Percentiles rank a stretch among this genome's conserved stretches.
These are phyloP conservation scores for Metschnikowia peoriensis DNA, from an alignment of 805 yeast species.

Conservation along the genomic window DNA sequence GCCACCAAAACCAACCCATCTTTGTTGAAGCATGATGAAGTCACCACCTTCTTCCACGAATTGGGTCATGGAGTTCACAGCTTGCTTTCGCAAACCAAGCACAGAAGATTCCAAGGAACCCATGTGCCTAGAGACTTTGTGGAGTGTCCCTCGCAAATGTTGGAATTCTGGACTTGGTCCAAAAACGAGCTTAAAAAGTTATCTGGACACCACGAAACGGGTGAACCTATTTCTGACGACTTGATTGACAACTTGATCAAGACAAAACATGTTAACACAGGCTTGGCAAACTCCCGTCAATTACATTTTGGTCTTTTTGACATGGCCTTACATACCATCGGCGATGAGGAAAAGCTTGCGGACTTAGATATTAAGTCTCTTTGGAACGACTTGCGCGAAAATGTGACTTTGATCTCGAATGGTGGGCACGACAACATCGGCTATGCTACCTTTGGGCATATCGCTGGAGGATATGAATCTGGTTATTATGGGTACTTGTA, in stretches of 20 bases:
- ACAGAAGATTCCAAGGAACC: constrained; percentile 72
- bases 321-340: constrained; percentile 61
- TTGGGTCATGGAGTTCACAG: constrained; percentile 88
- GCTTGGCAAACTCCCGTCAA: constrained; percentile 69
- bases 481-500: constrained; percentile 86
- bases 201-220: constrained; percentile 65
- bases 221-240: constrained; percentile 52
- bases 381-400: constrained; percentile 69
- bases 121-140: constrained; percentile 82
- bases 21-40: constrained; percentile 72
- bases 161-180: constrained; percentile 88
- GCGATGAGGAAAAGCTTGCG: constrained; percentile 39
- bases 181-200: constrained; percentile 53
- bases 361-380: constrained; percentile 46
- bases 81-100: constrained; percentile 62
- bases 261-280: constrained; percentile 59
- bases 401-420: constrained; percentile 55
- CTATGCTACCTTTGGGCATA: constrained; percentile 74
- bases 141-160: constrained; percentile 87
- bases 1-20: constrained; percentile 71
- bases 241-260: constrained; percentile 16
- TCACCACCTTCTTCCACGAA: constrained; percentile 84
- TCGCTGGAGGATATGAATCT: constrained; percentile 79
- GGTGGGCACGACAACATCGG: constrained; percentile 62
- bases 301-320: constrained; percentile 78